Conservation (phyloP, 78 protist genomes). For the Diacronema lutheri region DNA sequence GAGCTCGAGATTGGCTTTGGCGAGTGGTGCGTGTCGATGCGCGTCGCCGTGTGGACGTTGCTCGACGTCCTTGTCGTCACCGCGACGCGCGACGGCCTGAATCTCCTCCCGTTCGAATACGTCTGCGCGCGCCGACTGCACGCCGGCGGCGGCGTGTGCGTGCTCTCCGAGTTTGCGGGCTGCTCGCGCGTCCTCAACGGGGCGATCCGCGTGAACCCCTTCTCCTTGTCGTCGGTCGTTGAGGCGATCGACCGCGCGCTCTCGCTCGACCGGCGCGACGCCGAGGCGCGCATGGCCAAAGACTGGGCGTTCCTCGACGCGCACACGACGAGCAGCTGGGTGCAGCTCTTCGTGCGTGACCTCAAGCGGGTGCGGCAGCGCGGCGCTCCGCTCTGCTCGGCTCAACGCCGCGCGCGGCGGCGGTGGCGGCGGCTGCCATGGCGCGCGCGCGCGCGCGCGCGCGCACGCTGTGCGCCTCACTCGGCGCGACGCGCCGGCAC, state of each 20-base stretch:
- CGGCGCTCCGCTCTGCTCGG: too few species aligned
- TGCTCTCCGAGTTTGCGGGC: conserved; percentile 43
- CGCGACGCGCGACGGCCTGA: conserved; percentile 30
- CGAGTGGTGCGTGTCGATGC: neutral
- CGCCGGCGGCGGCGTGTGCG: neutral
- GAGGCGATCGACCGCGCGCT: conserved; percentile 10
- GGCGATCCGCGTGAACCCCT: conserved; percentile 22
- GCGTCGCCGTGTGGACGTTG: conserved; percentile 14
- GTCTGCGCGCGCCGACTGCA: neutral
- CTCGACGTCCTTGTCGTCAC: neutral
- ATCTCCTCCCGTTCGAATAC: conserved; percentile 32
- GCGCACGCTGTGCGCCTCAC: too few species aligned
- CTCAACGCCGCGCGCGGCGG: too few species aligned
- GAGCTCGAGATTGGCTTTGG: neutral
- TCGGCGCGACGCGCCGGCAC: too few species aligned
- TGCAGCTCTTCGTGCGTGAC: neutral
- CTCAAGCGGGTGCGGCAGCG: neutral
- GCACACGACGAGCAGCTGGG: neutral
- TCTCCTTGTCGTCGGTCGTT: conserved; percentile 14
- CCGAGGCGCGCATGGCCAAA: neutral
- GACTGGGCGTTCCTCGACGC: neutral
- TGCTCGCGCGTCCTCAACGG: conserved; percentile 27
- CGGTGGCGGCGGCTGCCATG: too few species aligned
- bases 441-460: too few species aligned
- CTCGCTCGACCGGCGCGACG: neutral